A percentile compares a stretch with the other conserved stretches of the same genome.
Conservation (phyloP, 805 yeast genomes). For the Saccharomycopsis lassenensis region DNA sequence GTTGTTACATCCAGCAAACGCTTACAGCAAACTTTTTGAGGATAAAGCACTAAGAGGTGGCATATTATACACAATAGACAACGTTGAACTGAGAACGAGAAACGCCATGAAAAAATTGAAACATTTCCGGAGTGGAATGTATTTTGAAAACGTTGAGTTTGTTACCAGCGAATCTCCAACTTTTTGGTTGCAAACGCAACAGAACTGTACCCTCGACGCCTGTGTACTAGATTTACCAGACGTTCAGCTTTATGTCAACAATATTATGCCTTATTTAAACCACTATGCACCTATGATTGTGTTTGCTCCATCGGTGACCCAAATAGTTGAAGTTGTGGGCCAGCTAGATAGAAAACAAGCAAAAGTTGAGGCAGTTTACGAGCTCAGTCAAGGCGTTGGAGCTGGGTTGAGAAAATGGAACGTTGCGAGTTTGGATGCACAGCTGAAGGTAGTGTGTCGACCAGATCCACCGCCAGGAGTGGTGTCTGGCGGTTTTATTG, state of each 20-base stretch:
- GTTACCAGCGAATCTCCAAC: constrained; percentile 32
- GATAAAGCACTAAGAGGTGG: constrained; percentile 28
- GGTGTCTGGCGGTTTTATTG: constrained; percentile 43
- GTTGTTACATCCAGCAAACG: constrained; percentile 35
- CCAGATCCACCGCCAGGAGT: constrained; percentile 20
- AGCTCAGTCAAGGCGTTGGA: constrained; percentile 36
- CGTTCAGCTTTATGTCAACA: constrained; percentile 26
- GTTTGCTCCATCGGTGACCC: constrained; percentile 40
- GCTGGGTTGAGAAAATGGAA: constrained; percentile 47
- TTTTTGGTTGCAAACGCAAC: constrained; percentile 27
- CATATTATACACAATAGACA: constrained; percentile 35
- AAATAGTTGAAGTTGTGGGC: constrained; percentile 31
- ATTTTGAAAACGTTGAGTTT: constrained; percentile 34
- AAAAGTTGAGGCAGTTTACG: constrained; percentile 23
- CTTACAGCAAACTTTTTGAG: constrained; percentile 23
- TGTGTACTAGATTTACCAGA: constrained; percentile 39
- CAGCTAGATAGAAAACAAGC: not conserved
- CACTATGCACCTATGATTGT: constrained; percentile 34
- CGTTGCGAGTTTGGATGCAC: constrained; percentile 28
- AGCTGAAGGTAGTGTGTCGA: constrained; percentile 10
- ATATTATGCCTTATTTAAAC: constrained; percentile 26
- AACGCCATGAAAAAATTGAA: constrained; percentile 32
- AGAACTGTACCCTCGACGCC: constrained; percentile 29
- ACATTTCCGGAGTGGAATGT: constrained; percentile 34
- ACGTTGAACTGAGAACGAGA: constrained; percentile 28